Evolutionary conservation across 2,329 filamentous ascomycete species (phyloP).

Genomic region (Hymenoscyphus fraxineus): DNA sequence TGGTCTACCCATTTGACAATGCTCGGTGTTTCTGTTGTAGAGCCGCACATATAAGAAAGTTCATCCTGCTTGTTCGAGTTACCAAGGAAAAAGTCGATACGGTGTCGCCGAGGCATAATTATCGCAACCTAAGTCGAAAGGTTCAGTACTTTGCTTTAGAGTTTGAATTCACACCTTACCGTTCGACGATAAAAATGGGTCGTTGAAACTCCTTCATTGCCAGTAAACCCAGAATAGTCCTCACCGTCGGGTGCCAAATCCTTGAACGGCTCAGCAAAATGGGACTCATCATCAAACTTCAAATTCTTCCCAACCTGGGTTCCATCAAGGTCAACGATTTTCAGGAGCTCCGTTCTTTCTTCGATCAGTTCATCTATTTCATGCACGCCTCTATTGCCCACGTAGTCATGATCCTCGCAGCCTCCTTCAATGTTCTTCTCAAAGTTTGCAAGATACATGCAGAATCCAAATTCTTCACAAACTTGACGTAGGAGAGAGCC

Average conservation of each 20-base stretch:
- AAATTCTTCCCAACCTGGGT: constrained; percentile 15
- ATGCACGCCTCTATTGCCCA: constrained; percentile 2
- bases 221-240: constrained; percentile 18
- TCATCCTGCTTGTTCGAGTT: too few species aligned
- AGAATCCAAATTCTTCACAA: constrained; percentile 14
- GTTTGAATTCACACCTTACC: constrained; percentile 7
- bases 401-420: constrained; percentile 13
- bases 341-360: constrained; percentile 5
- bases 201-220: constrained; percentile 19
- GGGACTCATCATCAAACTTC: constrained; percentile 12
- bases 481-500: constrained; percentile 12
- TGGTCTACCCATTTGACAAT: constrained; percentile 12
- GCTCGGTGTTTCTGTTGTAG: too few species aligned
- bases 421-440: constrained; percentile 12
- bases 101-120: constrained; percentile 14
- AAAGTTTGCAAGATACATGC: constrained; percentile 21
- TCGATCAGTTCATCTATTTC: constrained; percentile 12
- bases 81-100: constrained; percentile 14
- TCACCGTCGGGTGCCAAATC: constrained; percentile 17
- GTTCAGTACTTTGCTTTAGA: too few species aligned
- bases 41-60: not conserved
- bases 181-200: constrained; percentile 23
- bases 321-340: constrained; percentile 19
- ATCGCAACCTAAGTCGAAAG: constrained; percentile 12
- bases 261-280: too few species aligned